Conservation (phyloP, 352 stramenopile species). For the Globisporangium canariense region DNA sequence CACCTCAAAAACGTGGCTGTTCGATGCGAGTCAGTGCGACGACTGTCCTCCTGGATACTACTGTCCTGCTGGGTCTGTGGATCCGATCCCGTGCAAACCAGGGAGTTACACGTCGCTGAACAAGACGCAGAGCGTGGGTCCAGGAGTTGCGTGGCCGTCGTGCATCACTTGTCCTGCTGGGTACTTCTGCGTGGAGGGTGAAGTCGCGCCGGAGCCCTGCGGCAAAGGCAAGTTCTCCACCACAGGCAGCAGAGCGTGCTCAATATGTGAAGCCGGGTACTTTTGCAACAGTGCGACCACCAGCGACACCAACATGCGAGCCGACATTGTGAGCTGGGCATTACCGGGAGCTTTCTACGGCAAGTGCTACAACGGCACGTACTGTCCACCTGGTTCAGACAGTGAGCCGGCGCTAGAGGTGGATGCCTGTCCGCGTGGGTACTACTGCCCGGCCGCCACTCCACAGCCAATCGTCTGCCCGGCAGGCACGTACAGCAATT, state of each 20-base stretch:
- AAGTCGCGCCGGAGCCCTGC: slow-evolving; percentile 59
- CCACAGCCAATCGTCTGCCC: slow-evolving; percentile 69
- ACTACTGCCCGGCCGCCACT: slow-evolving; percentile 77
- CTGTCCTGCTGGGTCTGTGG: slow-evolving; percentile 56
- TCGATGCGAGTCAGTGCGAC: slow-evolving; percentile 70
- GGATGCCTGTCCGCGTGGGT: slow-evolving; percentile 76
- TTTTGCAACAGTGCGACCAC: slow-evolving; percentile 79
- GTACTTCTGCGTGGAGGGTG: slow-evolving; percentile 76
- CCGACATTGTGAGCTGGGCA: slow-evolving; percentile 50
- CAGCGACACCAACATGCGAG: slow-evolving; percentile 59
- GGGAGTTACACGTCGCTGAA: slow-evolving; percentile 73
- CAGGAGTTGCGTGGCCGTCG: slow-evolving; percentile 44
- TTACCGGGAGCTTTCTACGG: slow-evolving; percentile 57
- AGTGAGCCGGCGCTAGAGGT: slow-evolving; percentile 64
- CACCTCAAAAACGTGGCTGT: slow-evolving; percentile 69
- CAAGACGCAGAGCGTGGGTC: slow-evolving; percentile 65
- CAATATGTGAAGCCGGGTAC: slow-evolving; percentile 60
- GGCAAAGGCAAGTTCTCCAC: slow-evolving; percentile 60
- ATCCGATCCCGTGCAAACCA: slow-evolving; percentile 64
- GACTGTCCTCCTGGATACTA: slow-evolving; percentile 79
- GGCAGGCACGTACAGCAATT: slow-evolving; percentile 81
- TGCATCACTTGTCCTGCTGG: slow-evolving; percentile 80
- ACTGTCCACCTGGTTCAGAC: slow-evolving; percentile 66
- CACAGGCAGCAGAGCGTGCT: slow-evolving; percentile 52
- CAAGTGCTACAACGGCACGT: slow-evolving; percentile 86